A percentile compares a stretch with the other conserved stretches of the same genome.
These are phyloP conservation scores for Trapa bicornis DNA, from an alignment of 345 rosid species.

Conservation along the genomic window DNA sequence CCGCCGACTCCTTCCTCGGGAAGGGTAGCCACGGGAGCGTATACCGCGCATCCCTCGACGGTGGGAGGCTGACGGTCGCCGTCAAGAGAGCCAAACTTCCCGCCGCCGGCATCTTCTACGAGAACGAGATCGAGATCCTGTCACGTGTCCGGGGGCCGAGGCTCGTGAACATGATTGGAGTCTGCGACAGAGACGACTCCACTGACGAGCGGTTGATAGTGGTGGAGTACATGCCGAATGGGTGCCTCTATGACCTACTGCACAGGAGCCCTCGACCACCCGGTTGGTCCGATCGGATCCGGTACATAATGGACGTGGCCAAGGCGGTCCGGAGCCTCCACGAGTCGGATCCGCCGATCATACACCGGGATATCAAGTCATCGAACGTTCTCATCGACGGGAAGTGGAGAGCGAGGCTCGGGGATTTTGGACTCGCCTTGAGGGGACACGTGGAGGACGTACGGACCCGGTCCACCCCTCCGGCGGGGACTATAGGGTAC, in stretches of 20 bases:
- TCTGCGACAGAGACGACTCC: constrained; percentile 31
- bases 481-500: constrained; percentile 84
- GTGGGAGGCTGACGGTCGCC: constrained; percentile 57
- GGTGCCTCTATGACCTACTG: constrained; percentile 47
- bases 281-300: constrained; percentile 45
- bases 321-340: constrained; percentile 49
- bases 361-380: constrained; percentile 81
- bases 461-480: constrained; percentile 53
- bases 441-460: constrained; percentile 67
- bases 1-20: constrained; percentile 52
- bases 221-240: constrained; percentile 80
- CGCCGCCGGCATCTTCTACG: constrained; percentile 20
- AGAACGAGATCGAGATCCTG: constrained; percentile 77
- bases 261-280: constrained; percentile 36
- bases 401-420: constrained; percentile 44
- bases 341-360: constrained; percentile 52
- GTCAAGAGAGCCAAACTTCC: constrained; percentile 43
- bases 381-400: constrained; percentile 68
- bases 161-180: constrained; percentile 75
- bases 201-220: constrained; percentile 39
- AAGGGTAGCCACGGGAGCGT: constrained; percentile 84
- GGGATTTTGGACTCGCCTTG: constrained; percentile 78
- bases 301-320: constrained; percentile 62
- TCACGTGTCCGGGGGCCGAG: constrained; percentile 41
- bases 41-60: constrained; percentile 55